phyloP scores from a whole-genome alignment of 2,329 filamentous ascomycete species.

The Elsinoe fawcettii region DNA sequence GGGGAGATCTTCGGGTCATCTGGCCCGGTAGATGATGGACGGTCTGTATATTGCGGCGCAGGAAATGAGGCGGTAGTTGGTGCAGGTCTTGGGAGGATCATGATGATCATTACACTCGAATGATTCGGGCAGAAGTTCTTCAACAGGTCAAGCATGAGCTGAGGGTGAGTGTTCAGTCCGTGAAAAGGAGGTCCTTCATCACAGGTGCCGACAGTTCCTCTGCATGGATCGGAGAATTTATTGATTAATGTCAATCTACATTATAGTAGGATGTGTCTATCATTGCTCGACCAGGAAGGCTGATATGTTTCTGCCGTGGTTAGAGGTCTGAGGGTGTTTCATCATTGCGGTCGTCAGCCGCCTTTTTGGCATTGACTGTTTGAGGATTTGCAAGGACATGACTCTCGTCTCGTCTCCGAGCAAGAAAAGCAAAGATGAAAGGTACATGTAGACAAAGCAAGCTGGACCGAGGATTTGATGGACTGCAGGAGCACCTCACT shows the following conservation, averaged over 20 bases:
- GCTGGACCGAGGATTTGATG: neutral
- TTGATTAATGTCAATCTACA: neutral
- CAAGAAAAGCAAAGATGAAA: neutral
- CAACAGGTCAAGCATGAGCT: neutral
- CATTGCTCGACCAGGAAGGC: slow-evolving; percentile 10
- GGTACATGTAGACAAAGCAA: neutral
- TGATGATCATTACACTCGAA: neutral
- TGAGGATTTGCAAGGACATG: neutral
- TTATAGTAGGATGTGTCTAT: neutral
- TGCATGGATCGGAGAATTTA: neutral
- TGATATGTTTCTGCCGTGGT: neutral
- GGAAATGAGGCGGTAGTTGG: neutral
- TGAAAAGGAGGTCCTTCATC: neutral
- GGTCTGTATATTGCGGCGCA: slow-evolving; percentile 5
- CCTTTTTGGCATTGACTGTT: neutral
- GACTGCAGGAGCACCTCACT: neutral
- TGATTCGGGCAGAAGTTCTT: neutral
- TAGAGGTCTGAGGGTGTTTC: neutral
- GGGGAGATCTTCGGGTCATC: neutral
- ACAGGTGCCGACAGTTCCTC: neutral
- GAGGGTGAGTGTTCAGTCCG: neutral
- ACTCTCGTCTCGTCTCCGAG: neutral
- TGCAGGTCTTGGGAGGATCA: neutral
- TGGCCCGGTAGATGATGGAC: neutral
- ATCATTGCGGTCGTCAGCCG: neutral